phyloP scores from a whole-genome alignment of 1,139 yeast species.

The Zhuliangozyma blackwelliae region DNA sequence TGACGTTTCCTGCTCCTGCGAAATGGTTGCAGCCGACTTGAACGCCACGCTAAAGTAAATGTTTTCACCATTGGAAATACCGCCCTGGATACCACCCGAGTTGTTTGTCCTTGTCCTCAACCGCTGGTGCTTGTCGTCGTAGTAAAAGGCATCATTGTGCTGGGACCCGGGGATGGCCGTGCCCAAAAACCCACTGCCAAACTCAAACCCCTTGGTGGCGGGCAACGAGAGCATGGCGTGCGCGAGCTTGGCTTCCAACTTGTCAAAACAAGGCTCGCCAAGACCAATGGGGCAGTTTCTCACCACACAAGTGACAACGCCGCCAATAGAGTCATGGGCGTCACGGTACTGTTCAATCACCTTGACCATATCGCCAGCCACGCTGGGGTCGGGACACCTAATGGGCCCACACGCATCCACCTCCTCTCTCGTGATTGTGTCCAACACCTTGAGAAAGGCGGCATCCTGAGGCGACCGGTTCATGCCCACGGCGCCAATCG shows the following conservation, averaged over 20 bases:
- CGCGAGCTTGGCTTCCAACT: conserved; percentile 88
- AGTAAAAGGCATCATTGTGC: conserved; percentile 85
- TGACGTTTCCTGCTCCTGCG: conserved; percentile 85
- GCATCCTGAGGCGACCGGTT: conserved; percentile 65
- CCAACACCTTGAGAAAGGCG: conserved; percentile 60
- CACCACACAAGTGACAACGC: conserved; percentile 94
- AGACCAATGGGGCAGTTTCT: conserved; percentile 91
- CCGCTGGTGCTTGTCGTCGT: conserved; percentile 48
- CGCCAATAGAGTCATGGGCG: conserved; percentile 90
- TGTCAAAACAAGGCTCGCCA: conserved; percentile 97
- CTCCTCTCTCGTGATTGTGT: conserved; percentile 78
- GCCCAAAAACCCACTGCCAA: conserved; percentile 94
- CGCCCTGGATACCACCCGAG: conserved; percentile 98
- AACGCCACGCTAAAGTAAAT: conserved; percentile 93
- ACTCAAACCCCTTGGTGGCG: conserved; percentile 96
- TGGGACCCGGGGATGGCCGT: conserved; percentile 86
- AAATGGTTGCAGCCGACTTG: conserved; percentile 96
- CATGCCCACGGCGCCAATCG: conserved; percentile 78
- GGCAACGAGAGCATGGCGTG: conserved; percentile 98
- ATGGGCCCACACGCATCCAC: conserved; percentile 88
- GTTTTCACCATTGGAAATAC: conserved; percentile 93
- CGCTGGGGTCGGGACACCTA: conserved; percentile 80
- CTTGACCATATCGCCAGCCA: conserved; percentile 77
- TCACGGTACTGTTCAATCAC: conserved; percentile 86
- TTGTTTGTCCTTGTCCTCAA: conserved; percentile 85